Percentiles rank a stretch among this genome's conserved stretches.
Conservation (phyloP, 2,329 filamentous ascomycete species). For the Scedosporium minutisporum region DNA sequence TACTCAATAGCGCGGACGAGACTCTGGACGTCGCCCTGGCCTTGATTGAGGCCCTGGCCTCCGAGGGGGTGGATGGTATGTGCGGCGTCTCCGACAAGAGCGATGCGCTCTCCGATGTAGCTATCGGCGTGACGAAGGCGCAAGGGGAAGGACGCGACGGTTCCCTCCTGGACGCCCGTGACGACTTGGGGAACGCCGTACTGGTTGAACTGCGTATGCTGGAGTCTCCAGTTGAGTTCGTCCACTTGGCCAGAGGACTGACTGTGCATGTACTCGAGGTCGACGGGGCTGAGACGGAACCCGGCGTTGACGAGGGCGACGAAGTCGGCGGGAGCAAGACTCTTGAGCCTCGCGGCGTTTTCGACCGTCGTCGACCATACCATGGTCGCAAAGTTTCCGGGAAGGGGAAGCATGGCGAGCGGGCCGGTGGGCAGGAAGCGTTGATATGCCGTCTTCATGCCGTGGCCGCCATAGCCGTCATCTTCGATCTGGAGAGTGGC, state of each 20-base stretch:
- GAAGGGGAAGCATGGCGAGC: conserved; percentile 82
- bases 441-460: conserved; percentile 75
- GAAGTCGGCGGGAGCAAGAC: conserved; percentile 63
- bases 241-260: conserved; percentile 48
- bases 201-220: conserved; percentile 52
- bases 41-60: conserved; percentile 89
- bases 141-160: conserved; percentile 81
- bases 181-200: conserved; percentile 55
- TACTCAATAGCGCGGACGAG: conserved; percentile 66
- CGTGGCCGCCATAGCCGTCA: conserved; percentile 41
- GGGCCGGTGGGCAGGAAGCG: conserved; percentile 89
- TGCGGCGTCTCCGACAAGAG: conserved; percentile 86
- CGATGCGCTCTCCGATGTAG: conserved; percentile 83
- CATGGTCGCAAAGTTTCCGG: conserved; percentile 70
- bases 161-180: conserved; percentile 64
- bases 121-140: conserved; percentile 88
- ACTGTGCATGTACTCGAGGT: conserved; percentile 75
- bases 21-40: conserved; percentile 77
- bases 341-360: conserved; percentile 71
- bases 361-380: conserved; percentile 91
- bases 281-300: conserved; percentile 70
- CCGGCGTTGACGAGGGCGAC: conserved; percentile 85
- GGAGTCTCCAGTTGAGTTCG: conserved; percentile 76
- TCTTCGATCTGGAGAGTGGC: conserved; percentile 71
- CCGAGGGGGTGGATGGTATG: conserved; percentile 93